Evolutionary conservation across 1,139 yeast species (phyloP).

Genomic region (Komagataea norvegica): DNA sequence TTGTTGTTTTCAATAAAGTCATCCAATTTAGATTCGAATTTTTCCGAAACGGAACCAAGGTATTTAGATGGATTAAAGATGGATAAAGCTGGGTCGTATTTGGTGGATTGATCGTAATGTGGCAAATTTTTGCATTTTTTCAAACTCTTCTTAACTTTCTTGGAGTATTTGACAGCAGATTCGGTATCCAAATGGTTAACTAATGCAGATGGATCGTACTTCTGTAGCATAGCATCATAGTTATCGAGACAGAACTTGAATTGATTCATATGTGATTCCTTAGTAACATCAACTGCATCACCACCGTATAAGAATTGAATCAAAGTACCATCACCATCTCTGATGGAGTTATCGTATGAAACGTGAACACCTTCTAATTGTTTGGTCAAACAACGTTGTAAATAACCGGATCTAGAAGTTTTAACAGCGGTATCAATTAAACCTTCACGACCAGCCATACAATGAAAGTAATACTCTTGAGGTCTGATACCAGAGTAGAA

Average conservation of each 20-base stretch:
- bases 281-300: constrained; percentile 90
- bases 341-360: constrained; percentile 88
- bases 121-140: constrained; percentile 63
- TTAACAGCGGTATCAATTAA: constrained; percentile 98
- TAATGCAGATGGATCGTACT: constrained; percentile 79
- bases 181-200: constrained; percentile 78
- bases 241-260: constrained; percentile 92
- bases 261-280: constrained; percentile 91
- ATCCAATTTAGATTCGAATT: constrained; percentile 78
- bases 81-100: constrained; percentile 87
- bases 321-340: constrained; percentile 93
- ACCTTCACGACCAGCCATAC: constrained; percentile 99
- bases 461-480: constrained; percentile 99
- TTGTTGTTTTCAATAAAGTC: constrained; percentile 54
- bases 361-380: constrained; percentile 97
- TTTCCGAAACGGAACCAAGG: constrained; percentile 90
- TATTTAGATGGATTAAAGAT: constrained; percentile 83
- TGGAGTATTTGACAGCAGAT: constrained; percentile 71
- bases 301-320: constrained; percentile 97
- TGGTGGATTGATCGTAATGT: constrained; percentile 56
- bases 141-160: constrained; percentile 72
- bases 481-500: constrained; percentile 98
- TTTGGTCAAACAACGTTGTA: constrained; percentile 97
- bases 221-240: constrained; percentile 77
- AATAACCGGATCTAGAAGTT: constrained; percentile 96